Conservation (phyloP, 2,329 filamentous ascomycete genomes). For the Curvularia sp. region DNA sequence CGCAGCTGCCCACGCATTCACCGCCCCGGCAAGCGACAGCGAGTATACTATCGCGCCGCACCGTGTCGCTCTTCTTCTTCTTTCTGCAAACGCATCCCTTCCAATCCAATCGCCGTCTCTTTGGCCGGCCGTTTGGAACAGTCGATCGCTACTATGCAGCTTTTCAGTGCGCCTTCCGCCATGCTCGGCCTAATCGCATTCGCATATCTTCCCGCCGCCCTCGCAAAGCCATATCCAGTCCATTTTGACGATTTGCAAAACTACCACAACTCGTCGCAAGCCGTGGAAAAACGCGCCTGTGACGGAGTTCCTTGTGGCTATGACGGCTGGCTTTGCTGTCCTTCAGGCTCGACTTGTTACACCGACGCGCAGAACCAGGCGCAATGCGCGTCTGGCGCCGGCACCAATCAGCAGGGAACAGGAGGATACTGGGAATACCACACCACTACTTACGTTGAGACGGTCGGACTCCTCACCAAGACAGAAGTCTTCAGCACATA, state of each 20-base stretch:
- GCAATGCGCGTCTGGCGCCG: constrained; percentile 42
- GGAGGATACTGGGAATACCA: constrained; percentile 62
- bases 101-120: constrained; percentile 17
- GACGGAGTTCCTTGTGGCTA: constrained; percentile 43
- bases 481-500: constrained; percentile 62
- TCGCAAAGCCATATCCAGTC: constrained; percentile 44
- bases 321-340: constrained; percentile 48
- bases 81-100: constrained; percentile 15
- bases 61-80: constrained; percentile 4
- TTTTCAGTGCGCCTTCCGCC: constrained; percentile 73
- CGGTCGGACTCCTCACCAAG: constrained; percentile 58
- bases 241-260: constrained; percentile 37
- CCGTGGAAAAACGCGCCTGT: constrained; percentile 30
- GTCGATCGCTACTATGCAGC: constrained; percentile 34
- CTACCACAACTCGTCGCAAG: constrained; percentile 42
- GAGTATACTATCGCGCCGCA: constrained; percentile 6
- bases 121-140: constrained; percentile 14
- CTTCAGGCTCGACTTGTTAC: constrained; percentile 38
- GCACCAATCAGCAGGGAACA: constrained; percentile 27
- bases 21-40: constrained; percentile 19
- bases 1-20: constrained; percentile 27
- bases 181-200: constrained; percentile 54
- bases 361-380: constrained; percentile 48
- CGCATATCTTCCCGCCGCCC: constrained; percentile 62
- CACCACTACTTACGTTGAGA: constrained; percentile 66